These are phyloP conservation scores for Hypoxylon sp. DNA, from an alignment of 2,329 filamentous ascomycete species.

Conservation along the genomic window DNA sequence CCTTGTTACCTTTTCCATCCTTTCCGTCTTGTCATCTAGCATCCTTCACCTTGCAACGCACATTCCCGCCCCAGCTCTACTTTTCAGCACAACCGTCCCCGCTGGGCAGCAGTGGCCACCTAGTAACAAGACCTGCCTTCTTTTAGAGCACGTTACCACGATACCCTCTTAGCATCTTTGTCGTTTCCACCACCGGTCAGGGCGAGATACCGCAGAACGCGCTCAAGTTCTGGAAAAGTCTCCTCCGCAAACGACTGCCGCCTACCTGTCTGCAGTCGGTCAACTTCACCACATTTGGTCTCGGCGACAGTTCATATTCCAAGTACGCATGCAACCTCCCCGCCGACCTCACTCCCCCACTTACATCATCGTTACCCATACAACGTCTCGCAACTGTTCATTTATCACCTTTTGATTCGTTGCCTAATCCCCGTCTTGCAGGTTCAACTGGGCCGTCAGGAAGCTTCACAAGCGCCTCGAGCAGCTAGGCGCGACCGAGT, in stretches of 20 bases:
- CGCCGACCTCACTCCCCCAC: conserved; percentile 1
- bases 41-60: not conserved
- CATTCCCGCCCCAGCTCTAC: not conserved
- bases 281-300: conserved; percentile 84
- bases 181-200: conserved; percentile 92
- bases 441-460: conserved; percentile 91
- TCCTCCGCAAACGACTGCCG: conserved; percentile 80
- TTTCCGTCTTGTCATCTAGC: not conserved
- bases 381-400: conserved; percentile 1
- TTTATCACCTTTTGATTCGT: conserved; percentile 6
- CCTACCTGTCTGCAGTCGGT: conserved; percentile 72
- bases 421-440: too few relatives aligned
- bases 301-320: conserved; percentile 93
- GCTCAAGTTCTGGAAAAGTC: conserved; percentile 80
- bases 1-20: not conserved
- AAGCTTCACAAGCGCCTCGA: conserved; percentile 85
- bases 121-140: conserved; percentile 22
- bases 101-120: conserved; percentile 2
- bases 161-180: conserved; percentile 73
- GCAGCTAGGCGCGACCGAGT: conserved; percentile 81
- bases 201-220: conserved; percentile 91
- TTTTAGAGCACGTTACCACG: conserved; percentile 60
- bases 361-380: conserved; percentile 15
- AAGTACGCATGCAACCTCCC: conserved; percentile 63
- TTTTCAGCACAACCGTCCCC: not conserved